These are phyloP conservation scores for Urostyla sp. DNA, from an alignment of 73 alveolate species.

Conservation along the genomic window DNA sequence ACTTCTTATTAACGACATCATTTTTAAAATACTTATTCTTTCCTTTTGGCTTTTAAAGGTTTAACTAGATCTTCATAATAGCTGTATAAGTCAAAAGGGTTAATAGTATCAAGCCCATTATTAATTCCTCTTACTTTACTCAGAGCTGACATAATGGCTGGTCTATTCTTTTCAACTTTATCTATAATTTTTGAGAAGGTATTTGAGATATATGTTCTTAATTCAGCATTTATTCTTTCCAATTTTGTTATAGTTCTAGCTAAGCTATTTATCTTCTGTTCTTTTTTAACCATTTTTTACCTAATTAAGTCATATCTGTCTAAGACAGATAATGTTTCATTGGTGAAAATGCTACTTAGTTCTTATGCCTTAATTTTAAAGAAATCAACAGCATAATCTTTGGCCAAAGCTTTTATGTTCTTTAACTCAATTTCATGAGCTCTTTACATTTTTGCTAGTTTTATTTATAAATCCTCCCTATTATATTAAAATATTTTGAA, in stretches of 20 bases:
- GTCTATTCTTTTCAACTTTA: not conserved
- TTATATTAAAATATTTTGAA: not conserved
- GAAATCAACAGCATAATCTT: constrained; percentile 32
- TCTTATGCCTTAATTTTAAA: constrained; percentile 32
- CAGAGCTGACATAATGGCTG: not conserved
- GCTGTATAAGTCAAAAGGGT: constrained; percentile 20
- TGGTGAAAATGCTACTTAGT: constrained; percentile 25
- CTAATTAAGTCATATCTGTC: constrained; percentile 26
- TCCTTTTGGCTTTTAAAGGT: not conserved
- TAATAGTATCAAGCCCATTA: too few relatives aligned
- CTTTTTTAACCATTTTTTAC: constrained; percentile 3
- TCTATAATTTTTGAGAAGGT: not conserved
- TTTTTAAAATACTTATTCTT: not conserved
- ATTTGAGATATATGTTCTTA: constrained; percentile 2
- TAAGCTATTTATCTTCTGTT: not conserved
- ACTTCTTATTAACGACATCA: not conserved
- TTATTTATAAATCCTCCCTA: constrained; percentile 6
- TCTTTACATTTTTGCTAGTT: constrained; percentile 27
- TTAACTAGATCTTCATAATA: constrained; percentile 21
- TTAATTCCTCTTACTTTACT: not conserved
- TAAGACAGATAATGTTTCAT: constrained; percentile 16
- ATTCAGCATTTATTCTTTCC: constrained; percentile 9
- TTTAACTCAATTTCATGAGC: constrained; percentile 45
- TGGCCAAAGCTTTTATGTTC: constrained; percentile 32
- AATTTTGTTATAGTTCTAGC: not conserved